Evolutionary conservation across 169 alveolate genomes (phyloP), one percentile per base, ranked within the genome.

Genomic region (Cryptosporidium viatorum): DNA sequence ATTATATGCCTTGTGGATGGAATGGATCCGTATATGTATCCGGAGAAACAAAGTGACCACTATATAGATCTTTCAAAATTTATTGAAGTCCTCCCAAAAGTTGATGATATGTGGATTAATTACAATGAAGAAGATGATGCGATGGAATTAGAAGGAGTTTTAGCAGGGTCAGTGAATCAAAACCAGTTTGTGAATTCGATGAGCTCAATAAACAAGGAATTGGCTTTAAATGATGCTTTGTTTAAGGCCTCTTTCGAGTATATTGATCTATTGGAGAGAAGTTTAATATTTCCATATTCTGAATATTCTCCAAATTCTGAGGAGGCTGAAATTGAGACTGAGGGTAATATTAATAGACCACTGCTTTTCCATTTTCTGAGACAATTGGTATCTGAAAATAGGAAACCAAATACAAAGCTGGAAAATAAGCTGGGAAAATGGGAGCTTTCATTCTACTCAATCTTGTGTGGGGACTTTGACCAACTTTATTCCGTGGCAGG

Each of bases 31-130:
- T 80, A 80, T 29, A 5, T 80, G 35, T 45, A 65, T 67, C 52
- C 75, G 8, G 89, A 80, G 26, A 26, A 59, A 39, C 35, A 80
- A 14, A 59, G 62, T 59, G 89, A 80, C 37, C 41, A 62, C 29
- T 80, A 23, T 62, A 80, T 65, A 2, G 89, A 80, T 23, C 50
- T 80, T n/a, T 59, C 89, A 14, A 12, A 39, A 12, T 80, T 80
- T 65, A 26, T 80, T 9, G 75, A 65, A 2, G 29, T 62, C 29
- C 35, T 80, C 31, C 89, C 89, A 10, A 80, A 80, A 43, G 51
- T 80, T 62, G 89, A 80, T 43, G 89, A 80, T 43, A 60, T 80
- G 62, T 59, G 89, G 75, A 29, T 65, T n/a, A 60, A 59, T 65
- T 45, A 80, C 21, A 43, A 80, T 65, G 69, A 71, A 26, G 67